Evolutionary conservation across 1,139 yeast genomes (phyloP).

Genomic region (Blastobotrys petasosporus): DNA sequence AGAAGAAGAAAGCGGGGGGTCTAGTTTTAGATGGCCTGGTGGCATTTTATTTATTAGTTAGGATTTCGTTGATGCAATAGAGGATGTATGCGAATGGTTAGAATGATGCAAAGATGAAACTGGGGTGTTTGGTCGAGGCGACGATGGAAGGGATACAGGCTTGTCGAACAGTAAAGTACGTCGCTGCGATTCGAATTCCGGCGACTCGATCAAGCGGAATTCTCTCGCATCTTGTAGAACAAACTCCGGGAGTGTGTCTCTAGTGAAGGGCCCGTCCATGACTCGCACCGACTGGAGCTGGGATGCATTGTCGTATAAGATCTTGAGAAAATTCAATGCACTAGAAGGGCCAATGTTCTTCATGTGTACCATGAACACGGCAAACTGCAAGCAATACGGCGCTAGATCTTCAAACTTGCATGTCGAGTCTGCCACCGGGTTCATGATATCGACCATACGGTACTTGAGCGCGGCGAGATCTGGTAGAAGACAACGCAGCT

Average conservation of each 20-base stretch:
- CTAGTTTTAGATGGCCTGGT: no score
- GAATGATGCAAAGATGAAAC: no score
- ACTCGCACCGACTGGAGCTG: conserved; percentile 4
- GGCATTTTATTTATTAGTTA: no score
- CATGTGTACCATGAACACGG: conserved; percentile 9
- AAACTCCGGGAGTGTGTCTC: conserved; percentile 1
- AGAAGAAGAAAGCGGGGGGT: no score
- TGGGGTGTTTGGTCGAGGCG: no score
- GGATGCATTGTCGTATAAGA: neutral
- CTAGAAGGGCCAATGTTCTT: conserved; percentile 1
- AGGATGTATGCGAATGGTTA: no score
- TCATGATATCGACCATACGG: conserved; percentile 9
- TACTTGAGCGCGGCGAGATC: conserved; percentile 1
- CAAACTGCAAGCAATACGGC: conserved; percentile 1
- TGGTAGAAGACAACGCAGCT: neutral
- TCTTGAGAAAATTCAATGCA: conserved; percentile 1
- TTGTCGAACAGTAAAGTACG: no score
- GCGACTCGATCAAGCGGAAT: conserved; percentile 3
- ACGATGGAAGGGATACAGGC: no score
- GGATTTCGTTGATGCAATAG: no score
- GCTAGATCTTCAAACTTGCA: conserved; percentile 7
- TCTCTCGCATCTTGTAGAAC: conserved; percentile 1
- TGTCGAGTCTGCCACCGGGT: conserved; percentile 6
- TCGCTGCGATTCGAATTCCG: no score
- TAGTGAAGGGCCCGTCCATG: conserved; percentile 7